Base-by-base conservation (phyloP, 768 basidiomycete genomes). In the Calvatia gigantea region DNA sequence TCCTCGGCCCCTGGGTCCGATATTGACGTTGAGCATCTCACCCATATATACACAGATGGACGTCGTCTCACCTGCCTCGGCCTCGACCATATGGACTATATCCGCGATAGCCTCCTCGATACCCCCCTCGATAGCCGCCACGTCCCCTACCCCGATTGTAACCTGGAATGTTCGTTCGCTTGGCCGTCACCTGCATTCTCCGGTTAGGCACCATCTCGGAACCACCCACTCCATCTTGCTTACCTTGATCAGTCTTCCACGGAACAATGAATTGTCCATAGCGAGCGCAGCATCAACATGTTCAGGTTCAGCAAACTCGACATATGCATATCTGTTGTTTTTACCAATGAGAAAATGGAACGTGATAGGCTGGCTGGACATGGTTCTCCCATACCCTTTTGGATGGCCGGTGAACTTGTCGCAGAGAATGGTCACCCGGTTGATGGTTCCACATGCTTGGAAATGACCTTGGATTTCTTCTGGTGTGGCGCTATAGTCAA, bases 321-420 rank as follows among this genome's bases (percentile, higher is more conserved):
- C 95, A 75, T 99, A 99, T 51, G 96, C 96, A 75, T 90, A 99
- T 48, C 95, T 98, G 63, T 42, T 21, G 6, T 11, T 21, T 11
- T 9, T 15, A 19, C 21, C n/a, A 41, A 19, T 9, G 7, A 23
- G 25, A 23, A 7, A 6, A 14, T 25, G 32, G 7, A 45, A 46
- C 52, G 45, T 15, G 11, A 55, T 53, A 28, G 56, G 41, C 38
- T 43, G 47, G n/a, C n/a, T 52, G n/a, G 23, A 21, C 0, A 27
- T 45, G 21, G 27, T 25, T 12, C 28, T 6, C 2, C 61, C 67
- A 48, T 61, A 94, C 94, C 97, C 97, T 84, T 98, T 98, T 44
- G 97, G 96, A 74, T 98, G 95, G 45, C 97, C 97, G 21, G 96
- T 98, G 72, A 96, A 98, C 75, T 98, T 98, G 82, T 99, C 97